Evolutionary conservation across 2,329 filamentous ascomycete species (phyloP).

Genomic region (Claviceps monticola): DNA sequence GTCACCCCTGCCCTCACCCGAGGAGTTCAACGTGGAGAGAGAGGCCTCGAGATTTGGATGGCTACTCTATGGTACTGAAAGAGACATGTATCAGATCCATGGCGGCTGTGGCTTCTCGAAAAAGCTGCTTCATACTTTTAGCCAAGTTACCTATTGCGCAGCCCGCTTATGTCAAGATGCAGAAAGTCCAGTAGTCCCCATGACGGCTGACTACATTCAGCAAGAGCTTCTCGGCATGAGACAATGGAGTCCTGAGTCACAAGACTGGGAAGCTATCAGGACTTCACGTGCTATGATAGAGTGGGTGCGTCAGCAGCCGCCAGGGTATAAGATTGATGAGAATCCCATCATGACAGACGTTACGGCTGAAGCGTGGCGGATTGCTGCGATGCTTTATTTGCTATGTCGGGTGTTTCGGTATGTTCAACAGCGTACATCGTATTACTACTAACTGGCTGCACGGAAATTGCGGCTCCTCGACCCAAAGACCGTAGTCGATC

Average conservation of each 20-base stretch:
- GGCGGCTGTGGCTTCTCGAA: constrained; percentile 29
- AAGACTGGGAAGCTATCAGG: constrained; percentile 11
- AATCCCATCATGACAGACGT: constrained; percentile 24
- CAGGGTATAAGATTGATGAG: constrained; percentile 13
- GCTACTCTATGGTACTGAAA: constrained; percentile 23
- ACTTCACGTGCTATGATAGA: constrained; percentile 11
- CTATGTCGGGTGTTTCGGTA: constrained; percentile 26
- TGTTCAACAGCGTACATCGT: neutral
- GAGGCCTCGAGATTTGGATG: constrained; percentile 23
- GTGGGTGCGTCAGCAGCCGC: constrained; percentile 15
- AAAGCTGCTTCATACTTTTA: constrained; percentile 22
- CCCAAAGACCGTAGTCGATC: neutral
- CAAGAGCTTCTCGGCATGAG: constrained; percentile 17
- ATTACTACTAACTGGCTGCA: neutral
- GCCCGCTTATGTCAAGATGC: constrained; percentile 20
- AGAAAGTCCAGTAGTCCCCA: constrained; percentile 17
- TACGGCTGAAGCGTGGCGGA: constrained; percentile 27
- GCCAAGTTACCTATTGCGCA: constrained; percentile 24
- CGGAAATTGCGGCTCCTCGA: constrained; percentile 1
- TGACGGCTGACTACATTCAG: constrained; percentile 16
- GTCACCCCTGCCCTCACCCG: constrained; percentile 17
- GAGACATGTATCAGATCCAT: constrained; percentile 24
- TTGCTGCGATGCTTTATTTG: constrained; percentile 24
- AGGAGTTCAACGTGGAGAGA: constrained; percentile 14
- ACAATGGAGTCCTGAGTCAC: constrained; percentile 22